These are phyloP conservation scores for Backusella circina DNA, from an alignment of 192 early-diverging fungal genomes.

Conservation along the genomic window DNA sequence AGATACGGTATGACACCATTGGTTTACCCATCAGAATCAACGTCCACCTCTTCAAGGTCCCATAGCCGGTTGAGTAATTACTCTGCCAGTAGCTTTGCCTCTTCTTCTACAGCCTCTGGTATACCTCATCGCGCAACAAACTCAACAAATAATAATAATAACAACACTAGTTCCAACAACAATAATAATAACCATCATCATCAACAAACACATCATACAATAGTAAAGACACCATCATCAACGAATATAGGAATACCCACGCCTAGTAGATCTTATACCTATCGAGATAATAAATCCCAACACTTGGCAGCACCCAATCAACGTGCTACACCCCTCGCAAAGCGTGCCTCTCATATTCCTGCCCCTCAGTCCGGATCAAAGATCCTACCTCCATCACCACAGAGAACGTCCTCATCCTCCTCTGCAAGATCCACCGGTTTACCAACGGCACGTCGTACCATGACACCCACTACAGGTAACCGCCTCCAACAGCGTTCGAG, in stretches of 20 bases:
- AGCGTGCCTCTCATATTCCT: conserved; percentile 33
- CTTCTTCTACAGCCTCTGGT: conserved; percentile 10
- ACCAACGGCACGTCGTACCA: background rate
- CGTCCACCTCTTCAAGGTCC: conserved; percentile 23
- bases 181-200: background rate
- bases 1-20: conserved; percentile 12
- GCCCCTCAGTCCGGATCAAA: conserved; percentile 11
- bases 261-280: conserved; percentile 10
- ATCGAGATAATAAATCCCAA: background rate
- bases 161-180: background rate
- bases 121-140: background rate
- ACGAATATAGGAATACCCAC: conserved; percentile 10
- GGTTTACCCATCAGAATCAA: conserved; percentile 24
- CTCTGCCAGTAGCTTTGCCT: conserved; percentile 23
- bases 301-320: background rate
- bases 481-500: conserved; percentile 12
- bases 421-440: background rate
- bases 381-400: conserved; percentile 2
- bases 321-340: background rate
- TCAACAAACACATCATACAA: background rate
- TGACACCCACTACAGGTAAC: background rate
- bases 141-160: background rate
- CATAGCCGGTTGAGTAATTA: conserved; percentile 31
- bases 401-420: background rate
- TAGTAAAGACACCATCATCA: background rate